Evolutionary conservation across 2,329 filamentous ascomycete genomes (phyloP), one percentile per base, ranked within the genome.

Genomic region (Epichloe amarillans): DNA sequence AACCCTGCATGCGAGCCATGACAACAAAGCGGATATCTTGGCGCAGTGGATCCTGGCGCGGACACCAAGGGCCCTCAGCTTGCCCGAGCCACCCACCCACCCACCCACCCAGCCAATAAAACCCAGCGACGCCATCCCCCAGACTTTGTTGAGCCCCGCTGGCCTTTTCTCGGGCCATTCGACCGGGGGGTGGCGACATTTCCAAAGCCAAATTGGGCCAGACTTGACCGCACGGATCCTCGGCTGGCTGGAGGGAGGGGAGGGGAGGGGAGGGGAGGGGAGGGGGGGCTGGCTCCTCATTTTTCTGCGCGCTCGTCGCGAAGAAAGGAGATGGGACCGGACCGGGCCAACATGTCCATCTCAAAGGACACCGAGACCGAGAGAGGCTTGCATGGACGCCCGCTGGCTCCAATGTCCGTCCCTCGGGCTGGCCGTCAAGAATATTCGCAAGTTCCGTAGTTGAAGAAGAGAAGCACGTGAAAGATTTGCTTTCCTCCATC

Each of bases 371-470:
- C 12, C 47, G 45, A 47, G 50, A 44, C 23, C 2, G 6, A 26
- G 1, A 26, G 23, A 26, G 23, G 23, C 45, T 43, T 48, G 39
- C 50, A 51, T 51, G 26, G 35, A 48, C 23, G 46, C 41, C 51
- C 46, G 40, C 51, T 53, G 52, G 47, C 11, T 17, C 26, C 42
- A n/a, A 43, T 39, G 43, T 53, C 52, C 56, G 43, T 53, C 52
- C 56, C 54, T 57, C 56, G 56, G 56, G 56, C 53, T 53, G 53
- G 52, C 53, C 50, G 52, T 52, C 49, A 52, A 49, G 49, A 11
- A 43, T 2, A 21, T 21, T 21, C 19, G 19, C 3, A 2, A 7
- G 23, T 1, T 26, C 23, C 23, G 17, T 30, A 3, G 33, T 26
- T 26, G 8, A 38, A 11, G 7, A 10, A 37, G 10, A 44, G 3